These are phyloP conservation scores for Mortierella antarctica DNA, from an alignment of 192 early-diverging fungal species.

Conservation along the genomic window DNA sequence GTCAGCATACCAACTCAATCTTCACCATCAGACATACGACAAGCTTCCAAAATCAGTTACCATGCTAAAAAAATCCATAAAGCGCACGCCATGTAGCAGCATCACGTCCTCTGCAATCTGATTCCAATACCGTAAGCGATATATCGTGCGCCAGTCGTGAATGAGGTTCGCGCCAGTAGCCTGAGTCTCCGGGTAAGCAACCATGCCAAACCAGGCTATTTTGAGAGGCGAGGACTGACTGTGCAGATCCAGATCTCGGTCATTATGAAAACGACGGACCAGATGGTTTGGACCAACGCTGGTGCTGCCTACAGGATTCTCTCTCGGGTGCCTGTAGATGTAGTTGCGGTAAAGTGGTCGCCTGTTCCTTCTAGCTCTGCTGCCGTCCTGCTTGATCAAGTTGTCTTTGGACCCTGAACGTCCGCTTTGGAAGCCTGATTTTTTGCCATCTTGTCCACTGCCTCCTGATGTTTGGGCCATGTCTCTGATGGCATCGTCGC, in stretches of 20 bases:
- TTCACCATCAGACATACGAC: neutral
- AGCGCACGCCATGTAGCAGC: conserved; percentile 28
- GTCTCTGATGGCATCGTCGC: too few relatives aligned
- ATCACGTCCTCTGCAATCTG: conserved; percentile 48
- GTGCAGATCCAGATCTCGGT: neutral
- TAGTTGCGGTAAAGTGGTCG: neutral
- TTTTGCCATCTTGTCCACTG: too few relatives aligned
- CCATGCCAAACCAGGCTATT: conserved; percentile 36
- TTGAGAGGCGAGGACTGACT: neutral
- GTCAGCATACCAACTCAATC: neutral
- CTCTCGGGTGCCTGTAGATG: neutral
- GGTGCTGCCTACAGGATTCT: neutral
- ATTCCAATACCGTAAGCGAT: conserved; percentile 45
- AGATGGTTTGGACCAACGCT: neutral
- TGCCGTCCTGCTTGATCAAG: neutral
- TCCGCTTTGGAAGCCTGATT: too few relatives aligned
- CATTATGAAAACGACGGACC: neutral
- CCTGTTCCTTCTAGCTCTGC: neutral
- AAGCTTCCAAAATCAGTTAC: neutral
- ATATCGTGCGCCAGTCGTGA: conserved; percentile 43
- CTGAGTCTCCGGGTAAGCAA: conserved; percentile 30
- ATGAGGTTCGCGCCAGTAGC: neutral
- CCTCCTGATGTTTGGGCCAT: too few relatives aligned
- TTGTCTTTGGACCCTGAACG: neutral
- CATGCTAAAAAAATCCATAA: conserved; percentile 52